Conservation (phyloP, 768 basidiomycete genomes). For the Termitomyces sp. region DNA sequence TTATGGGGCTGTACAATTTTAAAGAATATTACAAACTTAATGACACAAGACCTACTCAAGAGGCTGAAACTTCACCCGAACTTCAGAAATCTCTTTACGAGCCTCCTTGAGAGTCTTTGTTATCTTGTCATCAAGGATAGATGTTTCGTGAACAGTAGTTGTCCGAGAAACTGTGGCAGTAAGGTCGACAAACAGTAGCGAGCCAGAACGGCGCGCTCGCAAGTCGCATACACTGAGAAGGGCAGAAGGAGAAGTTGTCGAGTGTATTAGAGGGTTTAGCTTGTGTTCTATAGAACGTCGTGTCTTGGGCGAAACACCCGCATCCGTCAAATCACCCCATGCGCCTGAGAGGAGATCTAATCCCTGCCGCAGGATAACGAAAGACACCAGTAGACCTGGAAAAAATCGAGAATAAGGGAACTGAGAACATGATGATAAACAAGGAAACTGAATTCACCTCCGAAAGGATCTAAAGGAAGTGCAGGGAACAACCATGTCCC, state of each 20-base stretch:
- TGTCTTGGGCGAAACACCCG: conserved; percentile 62
- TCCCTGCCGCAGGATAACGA: conserved; percentile 83
- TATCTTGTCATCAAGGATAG: conserved; percentile 62
- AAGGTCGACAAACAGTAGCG: conserved; percentile 81
- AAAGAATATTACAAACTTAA: not conserved
- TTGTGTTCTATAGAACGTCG: conserved; percentile 50
- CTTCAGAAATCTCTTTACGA: conserved; percentile 69
- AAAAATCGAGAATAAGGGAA: not conserved
- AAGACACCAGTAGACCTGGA: conserved; percentile 81
- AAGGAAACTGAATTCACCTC: conserved; percentile 51
- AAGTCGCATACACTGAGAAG: conserved; percentile 51
- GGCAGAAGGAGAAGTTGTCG: conserved; percentile 24
- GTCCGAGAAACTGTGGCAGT: conserved; percentile 63
- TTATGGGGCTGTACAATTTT: conserved; percentile 5
- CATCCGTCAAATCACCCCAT: conserved; percentile 81
- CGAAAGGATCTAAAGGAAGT: conserved; percentile 90
- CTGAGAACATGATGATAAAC: not conserved
- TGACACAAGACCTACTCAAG: not conserved
- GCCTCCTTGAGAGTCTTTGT: conserved; percentile 47
- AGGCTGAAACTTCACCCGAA: conserved; percentile 61
- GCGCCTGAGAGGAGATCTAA: conserved; percentile 62
- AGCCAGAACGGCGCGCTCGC: conserved; percentile 76
- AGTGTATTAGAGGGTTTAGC: conserved; percentile 50
- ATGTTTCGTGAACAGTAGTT: conserved; percentile 56
- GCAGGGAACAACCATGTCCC: conserved; percentile 84